These are phyloP conservation scores for Microbotryum lychnidis-dioicae DNA, from an alignment of 1,284 basidiomycete species.

Conservation along the genomic window DNA sequence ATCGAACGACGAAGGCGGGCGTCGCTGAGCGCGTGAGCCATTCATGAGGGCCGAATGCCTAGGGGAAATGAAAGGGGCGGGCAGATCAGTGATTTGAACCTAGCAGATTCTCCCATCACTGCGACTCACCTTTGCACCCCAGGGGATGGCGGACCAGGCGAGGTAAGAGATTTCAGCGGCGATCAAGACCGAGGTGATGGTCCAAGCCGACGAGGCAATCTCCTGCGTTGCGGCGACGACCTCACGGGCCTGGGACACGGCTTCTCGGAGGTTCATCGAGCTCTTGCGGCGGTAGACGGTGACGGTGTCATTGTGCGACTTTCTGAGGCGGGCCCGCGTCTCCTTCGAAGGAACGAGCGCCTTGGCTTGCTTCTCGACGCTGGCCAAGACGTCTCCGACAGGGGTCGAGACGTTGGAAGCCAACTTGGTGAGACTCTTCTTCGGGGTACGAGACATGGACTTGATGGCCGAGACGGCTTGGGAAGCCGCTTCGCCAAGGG, in stretches of 20 bases:
- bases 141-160: constrained; percentile 15
- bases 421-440: too few species aligned
- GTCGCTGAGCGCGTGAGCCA: constrained; percentile 7
- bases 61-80: neutral
- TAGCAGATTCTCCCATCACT: neutral
- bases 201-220: constrained; percentile 12
- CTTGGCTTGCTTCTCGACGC: too few species aligned
- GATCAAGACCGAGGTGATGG: constrained; percentile 11
- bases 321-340: neutral
- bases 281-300: neutral
- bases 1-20: neutral
- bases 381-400: too few species aligned
- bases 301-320: neutral
- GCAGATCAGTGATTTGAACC: neutral
- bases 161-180: constrained; percentile 16
- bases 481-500: too few species aligned
- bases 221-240: constrained; percentile 15
- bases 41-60: constrained; percentile 19
- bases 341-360: too few species aligned
- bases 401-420: too few species aligned
- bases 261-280: constrained; percentile 3
- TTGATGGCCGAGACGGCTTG: too few species aligned
- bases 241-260: neutral
- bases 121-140: constrained; percentile 12
- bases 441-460: too few species aligned